Conservation (phyloP, 108 stramenopile genomes). For the Licmophora abbreviata region DNA sequence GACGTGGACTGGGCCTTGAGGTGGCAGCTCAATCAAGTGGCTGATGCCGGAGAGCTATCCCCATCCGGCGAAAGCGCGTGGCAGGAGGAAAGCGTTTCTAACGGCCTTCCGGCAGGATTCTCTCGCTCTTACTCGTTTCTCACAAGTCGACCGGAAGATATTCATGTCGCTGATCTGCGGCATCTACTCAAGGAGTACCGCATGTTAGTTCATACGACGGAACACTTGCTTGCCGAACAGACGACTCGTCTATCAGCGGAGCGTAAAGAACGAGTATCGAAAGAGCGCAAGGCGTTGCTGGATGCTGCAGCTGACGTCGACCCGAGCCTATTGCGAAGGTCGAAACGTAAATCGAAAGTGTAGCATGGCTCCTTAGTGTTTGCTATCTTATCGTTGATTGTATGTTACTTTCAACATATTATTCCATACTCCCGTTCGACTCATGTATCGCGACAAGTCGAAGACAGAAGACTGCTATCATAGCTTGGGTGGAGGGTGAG, state of each 20-base stretch:
- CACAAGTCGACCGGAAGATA: slow-evolving; percentile 46
- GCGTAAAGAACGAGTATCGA: slow-evolving; percentile 1
- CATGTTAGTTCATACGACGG: slow-evolving; percentile 64
- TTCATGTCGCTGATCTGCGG: slow-evolving; percentile 60
- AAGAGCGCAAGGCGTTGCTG: too few species aligned
- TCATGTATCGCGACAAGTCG: too few species aligned
- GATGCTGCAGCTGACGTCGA: too few species aligned
- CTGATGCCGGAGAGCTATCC: background rate
- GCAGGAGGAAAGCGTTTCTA: background rate
- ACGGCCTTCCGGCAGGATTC: slow-evolving; percentile 36
- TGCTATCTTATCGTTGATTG: too few species aligned
- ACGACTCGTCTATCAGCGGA: slow-evolving; percentile 8
- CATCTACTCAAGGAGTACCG: slow-evolving; percentile 63
- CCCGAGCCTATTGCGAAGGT: too few species aligned
- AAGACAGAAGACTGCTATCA: too few species aligned
- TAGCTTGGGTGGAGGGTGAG: too few species aligned
- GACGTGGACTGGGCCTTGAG: slow-evolving; percentile 63
- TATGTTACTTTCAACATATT: too few species aligned
- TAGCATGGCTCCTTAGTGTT: too few species aligned
- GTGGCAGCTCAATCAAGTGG: slow-evolving; percentile 2
- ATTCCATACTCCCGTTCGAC: too few species aligned
- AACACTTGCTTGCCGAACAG: slow-evolving; percentile 54
- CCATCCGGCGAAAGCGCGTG: background rate
- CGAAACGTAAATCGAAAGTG: too few species aligned
- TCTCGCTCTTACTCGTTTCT: slow-evolving; percentile 61